Conservation (phyloP, 345 rosid species). For the Lepidium africanum region DNA sequence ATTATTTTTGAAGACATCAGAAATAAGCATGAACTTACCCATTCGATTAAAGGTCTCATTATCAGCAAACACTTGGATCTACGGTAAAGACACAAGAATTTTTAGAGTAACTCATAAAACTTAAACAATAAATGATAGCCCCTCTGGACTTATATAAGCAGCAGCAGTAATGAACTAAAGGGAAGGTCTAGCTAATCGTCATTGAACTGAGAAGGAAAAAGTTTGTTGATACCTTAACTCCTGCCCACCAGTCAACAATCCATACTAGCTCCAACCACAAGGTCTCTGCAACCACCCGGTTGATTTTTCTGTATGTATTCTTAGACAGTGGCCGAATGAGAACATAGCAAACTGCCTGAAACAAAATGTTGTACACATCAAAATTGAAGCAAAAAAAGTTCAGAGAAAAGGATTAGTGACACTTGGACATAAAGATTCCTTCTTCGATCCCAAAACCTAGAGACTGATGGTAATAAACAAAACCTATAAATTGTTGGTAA, state of each 20-base stretch:
- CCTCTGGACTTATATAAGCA: neutral
- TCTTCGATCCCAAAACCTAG: slow-evolving; percentile 1
- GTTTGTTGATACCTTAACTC: slow-evolving; percentile 51
- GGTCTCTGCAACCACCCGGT: slow-evolving; percentile 65
- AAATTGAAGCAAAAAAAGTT: slow-evolving; percentile 1
- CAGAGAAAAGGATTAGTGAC: neutral
- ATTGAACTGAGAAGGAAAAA: neutral
- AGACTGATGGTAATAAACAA: neutral
- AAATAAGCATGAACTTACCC: slow-evolving; percentile 46
- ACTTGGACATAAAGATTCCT: neutral
- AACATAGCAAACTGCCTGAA: slow-evolving; percentile 76
- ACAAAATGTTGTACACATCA: slow-evolving; percentile 10
- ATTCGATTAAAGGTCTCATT: slow-evolving; percentile 56
- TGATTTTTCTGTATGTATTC: slow-evolving; percentile 61
- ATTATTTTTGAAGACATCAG: neutral
- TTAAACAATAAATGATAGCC: neutral
- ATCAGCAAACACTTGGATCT: slow-evolving; percentile 76
- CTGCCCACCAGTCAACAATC: slow-evolving; percentile 98
- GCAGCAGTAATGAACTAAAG: neutral
- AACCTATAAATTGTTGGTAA: neutral
- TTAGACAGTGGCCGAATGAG: slow-evolving; percentile 72
- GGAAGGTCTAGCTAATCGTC: neutral
- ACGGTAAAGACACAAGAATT: slow-evolving; percentile 21
- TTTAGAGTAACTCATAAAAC: neutral
- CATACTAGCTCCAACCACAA: slow-evolving; percentile 92